Conservation (phyloP, 805 yeast species). For the Saturnispora dispora region DNA sequence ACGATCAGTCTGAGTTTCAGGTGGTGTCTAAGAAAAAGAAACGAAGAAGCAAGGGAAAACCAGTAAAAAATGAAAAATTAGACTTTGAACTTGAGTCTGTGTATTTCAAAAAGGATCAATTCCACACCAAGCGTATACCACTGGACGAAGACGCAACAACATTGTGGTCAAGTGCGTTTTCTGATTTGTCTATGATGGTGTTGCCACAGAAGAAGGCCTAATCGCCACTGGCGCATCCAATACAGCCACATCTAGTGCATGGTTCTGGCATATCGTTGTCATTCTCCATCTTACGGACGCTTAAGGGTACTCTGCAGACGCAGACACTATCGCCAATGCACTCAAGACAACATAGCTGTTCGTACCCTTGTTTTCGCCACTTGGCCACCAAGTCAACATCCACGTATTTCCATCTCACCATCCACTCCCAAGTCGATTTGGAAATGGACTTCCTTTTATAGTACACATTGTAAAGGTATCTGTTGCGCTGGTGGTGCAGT, state of each 20-base stretch:
- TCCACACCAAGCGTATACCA: background rate
- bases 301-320: conserved; percentile 77
- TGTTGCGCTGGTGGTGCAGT: conserved; percentile 64
- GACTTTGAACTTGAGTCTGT: conserved; percentile 13
- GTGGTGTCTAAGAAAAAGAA: background rate
- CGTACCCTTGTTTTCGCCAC: conserved; percentile 59
- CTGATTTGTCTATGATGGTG: conserved; percentile 19
- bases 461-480: conserved; percentile 67
- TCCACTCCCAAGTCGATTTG: conserved; percentile 62
- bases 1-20: background rate
- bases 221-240: conserved; percentile 75
- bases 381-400: conserved; percentile 71
- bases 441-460: conserved; percentile 64
- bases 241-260: conserved; percentile 78
- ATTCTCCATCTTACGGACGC: conserved; percentile 28
- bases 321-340: conserved; percentile 75
- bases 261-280: conserved; percentile 25
- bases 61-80: conserved; percentile 6
- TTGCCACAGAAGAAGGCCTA: conserved; percentile 20
- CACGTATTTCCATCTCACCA: conserved; percentile 54
- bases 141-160: conserved; percentile 4
- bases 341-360: conserved; percentile 69
- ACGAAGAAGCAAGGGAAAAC: conserved; percentile 9
- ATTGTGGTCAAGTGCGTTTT: conserved; percentile 23
- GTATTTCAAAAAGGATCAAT: conserved; percentile 11